Conservation (phyloP, 495 filamentous ascomycete species). For the Penicillium pulvis region DNA sequence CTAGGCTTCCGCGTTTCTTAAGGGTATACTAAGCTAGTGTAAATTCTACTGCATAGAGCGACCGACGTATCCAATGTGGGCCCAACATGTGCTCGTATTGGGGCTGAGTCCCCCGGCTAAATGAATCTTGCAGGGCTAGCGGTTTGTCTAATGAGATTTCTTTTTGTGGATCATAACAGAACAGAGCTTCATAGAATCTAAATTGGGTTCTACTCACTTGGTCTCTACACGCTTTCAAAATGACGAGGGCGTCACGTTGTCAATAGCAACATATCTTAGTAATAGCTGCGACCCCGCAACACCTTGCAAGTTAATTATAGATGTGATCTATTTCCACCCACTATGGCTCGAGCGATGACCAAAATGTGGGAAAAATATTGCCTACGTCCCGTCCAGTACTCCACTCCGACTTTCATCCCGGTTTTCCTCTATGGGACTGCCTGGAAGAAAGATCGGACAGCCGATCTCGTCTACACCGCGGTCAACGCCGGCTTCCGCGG, state of each 20-base stretch:
- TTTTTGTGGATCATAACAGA: no score
- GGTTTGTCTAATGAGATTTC: no score
- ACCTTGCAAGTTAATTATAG: not conserved
- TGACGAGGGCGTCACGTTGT: not conserved
- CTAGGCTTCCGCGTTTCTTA: not conserved
- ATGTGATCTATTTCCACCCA: not conserved
- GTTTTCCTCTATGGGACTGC: conserved; percentile 79
- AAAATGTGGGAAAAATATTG: conserved; percentile 40
- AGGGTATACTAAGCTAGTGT: not conserved
- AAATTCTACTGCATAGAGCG: not conserved
- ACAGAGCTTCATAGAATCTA: no score
- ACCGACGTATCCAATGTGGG: no score
- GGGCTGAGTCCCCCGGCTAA: no score
- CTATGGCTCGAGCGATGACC: conserved; percentile 32
- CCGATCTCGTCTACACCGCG: conserved; percentile 67
- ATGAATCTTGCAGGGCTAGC: no score
- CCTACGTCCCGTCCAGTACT: conserved; percentile 34
- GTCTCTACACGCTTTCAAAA: no score
- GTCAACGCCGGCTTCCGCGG: conserved; percentile 70
- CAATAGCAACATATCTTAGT: not conserved
- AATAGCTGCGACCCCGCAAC: not conserved
- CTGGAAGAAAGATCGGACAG: conserved; percentile 79
- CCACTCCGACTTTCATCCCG: conserved; percentile 41
- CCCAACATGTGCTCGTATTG: no score
- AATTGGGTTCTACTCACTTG: no score